Evolutionary conservation across 1,139 yeast genomes (phyloP), one percentile per base, ranked within the genome.

Genomic region (Groenewaldozyma sp.): DNA sequence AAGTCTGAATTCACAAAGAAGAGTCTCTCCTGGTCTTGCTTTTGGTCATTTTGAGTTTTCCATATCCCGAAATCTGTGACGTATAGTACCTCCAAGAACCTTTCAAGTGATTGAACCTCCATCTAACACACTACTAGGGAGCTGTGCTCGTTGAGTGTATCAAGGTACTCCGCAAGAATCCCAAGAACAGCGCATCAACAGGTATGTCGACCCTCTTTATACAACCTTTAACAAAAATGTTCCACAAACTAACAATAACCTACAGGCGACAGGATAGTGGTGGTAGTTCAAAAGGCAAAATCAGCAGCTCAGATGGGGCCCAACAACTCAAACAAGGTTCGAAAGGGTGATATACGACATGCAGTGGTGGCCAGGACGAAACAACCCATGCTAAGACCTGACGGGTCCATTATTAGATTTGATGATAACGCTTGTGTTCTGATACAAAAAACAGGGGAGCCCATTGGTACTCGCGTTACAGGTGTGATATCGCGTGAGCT

Each of bases 371-470:
- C 87, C 18, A 79, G 98, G 60, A 86, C 96, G 2, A 86, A 80
- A 64, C 88, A 91, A 49, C 88, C 87, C 26, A 76, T 79, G 45
- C 74, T 74, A 59, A 76, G 99, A 58, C 72, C 79, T 2, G 97
- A 93, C 58, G 99, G 99, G 2, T 73, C 94, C 5, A 77, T 78
- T 19, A 72, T 91, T 31, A 70, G 86, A 51, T 91, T 91, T 58
- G 96, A 91, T 59, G 99, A 91, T 63, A 91, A 91, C 61, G 98
- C 98, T 1, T 88, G 97, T 67, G 97, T 93, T 28, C 72, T 91
- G 57, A 76, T 91, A 47, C 88, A 91, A 65, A 87, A 87, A 64
- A 80, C 79, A 49, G 86, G 87, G 21, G 98, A 93, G 57, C 96
- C 97, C 6, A 71, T 91, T 41, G 99, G 98, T 10, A 82, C 96